These are phyloP conservation scores for Trametes cubensis DNA, from an alignment of 768 basidiomycete species.

Conservation along the genomic window DNA sequence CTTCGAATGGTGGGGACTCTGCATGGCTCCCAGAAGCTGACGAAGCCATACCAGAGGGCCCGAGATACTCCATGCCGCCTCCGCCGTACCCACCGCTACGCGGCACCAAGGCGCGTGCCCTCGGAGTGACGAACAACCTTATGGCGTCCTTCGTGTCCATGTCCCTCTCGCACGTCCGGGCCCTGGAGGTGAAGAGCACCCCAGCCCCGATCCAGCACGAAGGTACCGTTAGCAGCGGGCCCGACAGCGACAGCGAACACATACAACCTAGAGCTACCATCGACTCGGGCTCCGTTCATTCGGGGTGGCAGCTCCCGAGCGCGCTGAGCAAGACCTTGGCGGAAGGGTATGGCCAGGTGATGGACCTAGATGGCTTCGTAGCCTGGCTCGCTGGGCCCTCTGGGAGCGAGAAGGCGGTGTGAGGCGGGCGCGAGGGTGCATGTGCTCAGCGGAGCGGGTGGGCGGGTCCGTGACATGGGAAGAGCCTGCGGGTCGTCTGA, in stretches of 20 bases:
- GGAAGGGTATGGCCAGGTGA: slow-evolving; percentile 45
- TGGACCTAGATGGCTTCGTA: slow-evolving; percentile 34
- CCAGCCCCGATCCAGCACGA: no score
- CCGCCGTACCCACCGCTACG: slow-evolving; percentile 54
- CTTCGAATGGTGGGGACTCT: no score
- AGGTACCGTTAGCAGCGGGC: no score
- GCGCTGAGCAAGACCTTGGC: background rate
- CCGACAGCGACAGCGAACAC: no score
- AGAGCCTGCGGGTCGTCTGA: no score
- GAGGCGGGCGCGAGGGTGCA: slow-evolving; percentile 6
- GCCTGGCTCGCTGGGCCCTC: slow-evolving; percentile 23
- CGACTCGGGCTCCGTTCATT: background rate
- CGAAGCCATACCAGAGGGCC: background rate
- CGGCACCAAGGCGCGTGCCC: slow-evolving; percentile 44
- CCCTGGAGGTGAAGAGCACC: no score
- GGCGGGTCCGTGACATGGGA: slow-evolving; percentile 15
- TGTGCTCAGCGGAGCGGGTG: slow-evolving; percentile 12
- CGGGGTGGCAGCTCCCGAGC: no score
- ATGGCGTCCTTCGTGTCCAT: slow-evolving; percentile 64
- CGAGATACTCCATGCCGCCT: slow-evolving; percentile 46
- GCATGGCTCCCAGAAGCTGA: background rate
- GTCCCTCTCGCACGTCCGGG: slow-evolving; percentile 15
- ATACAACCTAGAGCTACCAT: slow-evolving; percentile 1
- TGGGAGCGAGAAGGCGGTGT: slow-evolving; percentile 12
- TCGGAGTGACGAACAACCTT: slow-evolving; percentile 52